A percentile compares a stretch with the other conserved stretches of the same genome.
phyloP scores from a whole-genome alignment of 1,139 yeast genomes.

The Kodamaea arcana region DNA sequence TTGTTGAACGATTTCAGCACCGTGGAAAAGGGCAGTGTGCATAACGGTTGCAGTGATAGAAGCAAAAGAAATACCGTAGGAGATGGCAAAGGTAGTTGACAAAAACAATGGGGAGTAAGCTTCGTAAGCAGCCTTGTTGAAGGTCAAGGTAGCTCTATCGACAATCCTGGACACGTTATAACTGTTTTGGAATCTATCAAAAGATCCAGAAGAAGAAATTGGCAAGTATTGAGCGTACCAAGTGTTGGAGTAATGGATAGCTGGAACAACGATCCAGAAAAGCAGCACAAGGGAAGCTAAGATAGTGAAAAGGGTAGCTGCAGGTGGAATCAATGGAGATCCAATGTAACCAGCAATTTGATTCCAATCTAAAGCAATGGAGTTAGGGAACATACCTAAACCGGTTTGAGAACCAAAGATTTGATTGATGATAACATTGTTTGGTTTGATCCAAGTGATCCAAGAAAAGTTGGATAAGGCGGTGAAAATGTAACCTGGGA shows the following conservation, averaged over 20 bases:
- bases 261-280: conserved; percentile 42
- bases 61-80: conserved; percentile 64
- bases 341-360: conserved; percentile 53
- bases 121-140: conserved; percentile 47
- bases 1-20: conserved; percentile 46
- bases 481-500: conserved; percentile 35
- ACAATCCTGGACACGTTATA: conserved; percentile 44
- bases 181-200: conserved; percentile 30
- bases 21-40: conserved; percentile 55
- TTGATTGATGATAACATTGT: conserved; percentile 52
- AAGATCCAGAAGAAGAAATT: conserved; percentile 37
- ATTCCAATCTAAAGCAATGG: conserved; percentile 40
- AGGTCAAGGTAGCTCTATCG: conserved; percentile 29
- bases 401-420: conserved; percentile 61
- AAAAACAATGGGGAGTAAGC: conserved; percentile 56
- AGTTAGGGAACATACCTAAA: conserved; percentile 57
- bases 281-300: conserved; percentile 27
- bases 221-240: conserved; percentile 46
- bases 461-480: conserved; percentile 23
- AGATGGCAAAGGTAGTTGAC: conserved; percentile 58
- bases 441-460: conserved; percentile 30
- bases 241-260: conserved; percentile 37
- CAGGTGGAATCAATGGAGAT: conserved; percentile 68
- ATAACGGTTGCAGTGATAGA: conserved; percentile 54
- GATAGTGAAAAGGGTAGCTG: conserved; percentile 51